Conservation (phyloP, 2,329 filamentous ascomycete species). For the Aureobasidium pullulans region DNA sequence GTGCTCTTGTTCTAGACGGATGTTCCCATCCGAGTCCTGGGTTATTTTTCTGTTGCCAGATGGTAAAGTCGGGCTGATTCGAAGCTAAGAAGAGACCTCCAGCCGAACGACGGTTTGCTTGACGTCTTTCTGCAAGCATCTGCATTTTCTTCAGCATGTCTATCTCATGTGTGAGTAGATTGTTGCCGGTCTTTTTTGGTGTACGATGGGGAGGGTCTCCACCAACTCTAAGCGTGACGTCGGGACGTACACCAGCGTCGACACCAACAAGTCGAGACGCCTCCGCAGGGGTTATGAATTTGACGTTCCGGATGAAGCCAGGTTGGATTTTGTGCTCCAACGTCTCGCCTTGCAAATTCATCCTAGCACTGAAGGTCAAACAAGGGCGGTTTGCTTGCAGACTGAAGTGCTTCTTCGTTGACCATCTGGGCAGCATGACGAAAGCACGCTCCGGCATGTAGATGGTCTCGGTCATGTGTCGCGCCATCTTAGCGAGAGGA, state of each 20-base stretch:
- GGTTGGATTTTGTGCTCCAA: constrained; percentile 48
- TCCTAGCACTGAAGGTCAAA: constrained; percentile 53
- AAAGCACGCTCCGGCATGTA: constrained; percentile 52
- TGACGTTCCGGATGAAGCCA: constrained; percentile 48
- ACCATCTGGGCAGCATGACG: constrained; percentile 48
- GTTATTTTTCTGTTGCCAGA: constrained; percentile 28
- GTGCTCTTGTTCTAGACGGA: constrained; percentile 31
- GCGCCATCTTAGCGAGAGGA: constrained; percentile 52
- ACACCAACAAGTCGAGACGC: constrained; percentile 16
- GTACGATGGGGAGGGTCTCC: constrained; percentile 23
- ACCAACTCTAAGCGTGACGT: constrained; percentile 27
- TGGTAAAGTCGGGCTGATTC: constrained; percentile 24
- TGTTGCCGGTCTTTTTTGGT: constrained; percentile 19
- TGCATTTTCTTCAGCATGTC: constrained; percentile 20
- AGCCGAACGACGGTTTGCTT: constrained; percentile 26
- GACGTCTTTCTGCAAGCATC: constrained; percentile 28
- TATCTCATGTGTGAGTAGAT: constrained; percentile 15
- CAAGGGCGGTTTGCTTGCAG: constrained; percentile 47
- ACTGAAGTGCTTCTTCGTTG: constrained; percentile 47
- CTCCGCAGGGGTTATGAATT: constrained; percentile 43
- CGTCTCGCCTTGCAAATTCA: constrained; percentile 45
- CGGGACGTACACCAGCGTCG: constrained; percentile 14
- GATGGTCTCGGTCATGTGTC: constrained; percentile 48
- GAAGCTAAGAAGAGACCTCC: constrained; percentile 33
- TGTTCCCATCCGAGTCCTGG: constrained; percentile 35